phyloP scores from a whole-genome alignment of 2,329 filamentous ascomycete genomes.

The Teratosphaeria zuluensis region DNA sequence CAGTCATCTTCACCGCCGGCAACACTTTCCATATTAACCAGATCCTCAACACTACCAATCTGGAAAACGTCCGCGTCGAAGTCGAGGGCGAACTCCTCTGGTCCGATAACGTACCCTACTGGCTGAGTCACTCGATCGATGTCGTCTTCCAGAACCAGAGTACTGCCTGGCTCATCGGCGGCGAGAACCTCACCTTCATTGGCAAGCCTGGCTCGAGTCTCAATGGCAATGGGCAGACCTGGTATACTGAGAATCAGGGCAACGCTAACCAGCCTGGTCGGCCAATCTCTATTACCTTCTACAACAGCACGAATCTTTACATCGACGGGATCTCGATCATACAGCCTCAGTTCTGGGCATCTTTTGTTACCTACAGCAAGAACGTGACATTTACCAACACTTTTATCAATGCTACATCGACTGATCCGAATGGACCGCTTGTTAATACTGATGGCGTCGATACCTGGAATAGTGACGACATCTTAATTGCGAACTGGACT shows the following conservation, averaged over 20 bases:
- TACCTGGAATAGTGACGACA: conserved; percentile 42
- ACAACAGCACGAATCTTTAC: conserved; percentile 35
- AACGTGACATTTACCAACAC: conserved; percentile 26
- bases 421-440: conserved; percentile 2
- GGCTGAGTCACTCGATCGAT: conserved; percentile 41
- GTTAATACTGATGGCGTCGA: conserved; percentile 43
- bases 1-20: conserved; percentile 39
- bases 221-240: conserved; percentile 50
- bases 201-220: conserved; percentile 44
- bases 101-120: conserved; percentile 38
- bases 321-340: conserved; percentile 32
- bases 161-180: conserved; percentile 46
- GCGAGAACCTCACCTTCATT: conserved; percentile 39
- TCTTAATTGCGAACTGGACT: conserved; percentile 43
- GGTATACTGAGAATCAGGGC: conserved; percentile 28
- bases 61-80: conserved; percentile 39
- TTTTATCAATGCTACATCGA: conserved; percentile 41
- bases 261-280: conserved; percentile 20
- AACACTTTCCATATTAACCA: conserved; percentile 40
- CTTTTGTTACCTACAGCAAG: conserved; percentile 5
- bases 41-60: conserved; percentile 40
- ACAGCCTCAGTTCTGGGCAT: conserved; percentile 12
- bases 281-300: conserved; percentile 45
- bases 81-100: conserved; percentile 38
- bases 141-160: conserved; percentile 48